Percentiles rank a stretch among this genome's conserved stretches.
These are phyloP conservation scores for Linanthus parryae DNA, from an alignment of 148 eudicot species.

Conservation along the genomic window DNA sequence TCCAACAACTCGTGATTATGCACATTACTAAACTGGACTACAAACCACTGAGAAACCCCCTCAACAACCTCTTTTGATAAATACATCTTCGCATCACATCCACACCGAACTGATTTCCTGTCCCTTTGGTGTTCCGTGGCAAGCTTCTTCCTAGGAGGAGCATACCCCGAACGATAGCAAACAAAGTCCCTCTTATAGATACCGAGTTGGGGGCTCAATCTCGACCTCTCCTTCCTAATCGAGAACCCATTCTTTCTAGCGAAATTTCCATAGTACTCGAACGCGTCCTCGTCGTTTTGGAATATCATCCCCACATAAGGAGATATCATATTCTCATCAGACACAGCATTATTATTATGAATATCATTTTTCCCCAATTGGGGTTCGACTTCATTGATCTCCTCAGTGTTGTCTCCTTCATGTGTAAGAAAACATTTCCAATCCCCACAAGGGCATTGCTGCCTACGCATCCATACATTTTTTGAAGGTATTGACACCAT, in stretches of 20 bases:
- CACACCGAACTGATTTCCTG: slow-evolving; percentile 40
- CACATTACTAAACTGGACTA: slow-evolving; percentile 26
- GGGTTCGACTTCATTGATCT: slow-evolving; percentile 4
- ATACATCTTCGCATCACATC: slow-evolving; percentile 52
- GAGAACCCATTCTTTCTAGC: slow-evolving; percentile 48
- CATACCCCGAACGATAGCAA: slow-evolving; percentile 46
- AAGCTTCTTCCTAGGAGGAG: slow-evolving; percentile 28
- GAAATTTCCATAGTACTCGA: slow-evolving; percentile 39
- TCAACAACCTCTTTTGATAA: slow-evolving; percentile 37
- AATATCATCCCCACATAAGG: slow-evolving; percentile 53
- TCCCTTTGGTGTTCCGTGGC: slow-evolving; percentile 40
- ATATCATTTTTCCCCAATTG: slow-evolving; percentile 9
- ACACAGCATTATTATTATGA: neutral
- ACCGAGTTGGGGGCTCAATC: slow-evolving; percentile 43
- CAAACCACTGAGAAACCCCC: slow-evolving; percentile 43
- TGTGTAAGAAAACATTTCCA: slow-evolving; percentile 36
- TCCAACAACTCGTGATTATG: slow-evolving; percentile 20
- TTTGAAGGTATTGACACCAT: slow-evolving; percentile 25
- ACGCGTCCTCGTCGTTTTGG: slow-evolving; percentile 36
- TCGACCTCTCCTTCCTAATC: slow-evolving; percentile 40
- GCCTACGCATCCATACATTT: slow-evolving; percentile 31
- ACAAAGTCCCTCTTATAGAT: slow-evolving; percentile 44
- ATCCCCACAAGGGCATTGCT: slow-evolving; percentile 54
- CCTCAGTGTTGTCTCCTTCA: slow-evolving; percentile 27
- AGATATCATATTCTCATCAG: slow-evolving; percentile 20